Evolutionary conservation across 345 rosid genomes (phyloP).

Genomic region (Acer campestre): DNA sequence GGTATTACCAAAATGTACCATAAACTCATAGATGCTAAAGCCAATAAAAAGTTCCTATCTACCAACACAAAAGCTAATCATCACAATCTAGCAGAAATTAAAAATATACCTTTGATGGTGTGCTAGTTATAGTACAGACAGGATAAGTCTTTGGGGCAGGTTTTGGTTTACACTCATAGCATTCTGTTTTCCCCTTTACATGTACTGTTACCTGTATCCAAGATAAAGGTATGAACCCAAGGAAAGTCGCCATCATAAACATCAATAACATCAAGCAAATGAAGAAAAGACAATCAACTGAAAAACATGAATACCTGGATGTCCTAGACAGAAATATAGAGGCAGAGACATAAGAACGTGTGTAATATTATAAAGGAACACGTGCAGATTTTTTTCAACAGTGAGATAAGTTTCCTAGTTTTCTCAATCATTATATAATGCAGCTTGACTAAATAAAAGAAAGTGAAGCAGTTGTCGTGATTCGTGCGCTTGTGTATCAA

Average conservation of each 20-base stretch:
- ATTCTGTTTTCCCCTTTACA: conserved; percentile 89
- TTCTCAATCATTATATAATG: not conserved
- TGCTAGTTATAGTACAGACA: conserved; percentile 98
- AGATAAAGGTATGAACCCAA: conserved; percentile 18
- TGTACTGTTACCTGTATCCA: conserved; percentile 82
- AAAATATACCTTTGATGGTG: conserved; percentile 87
- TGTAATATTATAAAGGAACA: too few relatives aligned
- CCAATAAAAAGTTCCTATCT: conserved; percentile 3
- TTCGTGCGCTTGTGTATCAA: not conserved
- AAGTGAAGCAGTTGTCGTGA: not conserved
- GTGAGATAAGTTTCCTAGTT: not conserved
- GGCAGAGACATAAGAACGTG: not conserved
- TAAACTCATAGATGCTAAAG: not conserved
- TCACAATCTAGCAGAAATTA: not conserved
- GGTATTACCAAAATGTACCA: not conserved
- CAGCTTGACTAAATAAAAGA: not conserved
- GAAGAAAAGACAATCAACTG: not conserved
- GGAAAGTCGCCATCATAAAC: conserved; percentile 7
- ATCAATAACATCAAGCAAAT: conserved; percentile 19
- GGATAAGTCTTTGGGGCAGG: conserved; percentile 98
- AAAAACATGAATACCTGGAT: not conserved
- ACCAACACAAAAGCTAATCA: conserved; percentile 5
- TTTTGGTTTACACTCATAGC: conserved; percentile 96
- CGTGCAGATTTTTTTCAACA: not conserved
- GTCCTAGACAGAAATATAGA: not conserved